Percentiles rank a stretch among this genome's conserved stretches.
Conservation (phyloP, 2,329 filamentous ascomycete genomes). For the Fusarium sp. region DNA sequence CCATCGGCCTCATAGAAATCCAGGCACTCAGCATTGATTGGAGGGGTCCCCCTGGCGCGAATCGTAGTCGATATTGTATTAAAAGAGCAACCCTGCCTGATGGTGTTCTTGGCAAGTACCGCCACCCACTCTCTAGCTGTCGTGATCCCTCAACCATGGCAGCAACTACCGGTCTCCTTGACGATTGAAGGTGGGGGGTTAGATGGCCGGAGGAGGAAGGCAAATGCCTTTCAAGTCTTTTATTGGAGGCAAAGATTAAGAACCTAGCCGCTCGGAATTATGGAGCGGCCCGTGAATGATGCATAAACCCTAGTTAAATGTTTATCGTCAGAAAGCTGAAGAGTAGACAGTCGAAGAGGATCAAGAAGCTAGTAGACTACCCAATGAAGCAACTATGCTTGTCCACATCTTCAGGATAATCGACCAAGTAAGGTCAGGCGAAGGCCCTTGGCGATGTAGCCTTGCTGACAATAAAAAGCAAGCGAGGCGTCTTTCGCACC, state of each 20-base stretch:
- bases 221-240: constrained; percentile 2
- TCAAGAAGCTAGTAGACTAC: constrained; percentile 7
- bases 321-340: constrained; percentile 4
- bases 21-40: not conserved
- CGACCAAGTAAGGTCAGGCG: constrained; percentile 7
- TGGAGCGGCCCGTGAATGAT: constrained; percentile 31
- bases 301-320: constrained; percentile 28
- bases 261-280: constrained; percentile 26
- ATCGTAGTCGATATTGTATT: constrained; percentile 33
- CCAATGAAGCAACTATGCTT: constrained; percentile 19
- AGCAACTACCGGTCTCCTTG: constrained; percentile 1
- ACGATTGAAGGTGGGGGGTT: not conserved
- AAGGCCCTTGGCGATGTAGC: constrained; percentile 23
- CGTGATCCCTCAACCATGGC: not conserved
- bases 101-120: not conserved
- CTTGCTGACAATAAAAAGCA: constrained; percentile 23
- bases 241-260: constrained; percentile 24
- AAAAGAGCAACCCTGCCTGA: not conserved
- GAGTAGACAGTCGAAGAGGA: not conserved
- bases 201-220: constrained; percentile 11
- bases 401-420: constrained; percentile 16
- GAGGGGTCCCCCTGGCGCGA: constrained; percentile 6
- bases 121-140: not conserved
- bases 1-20: not conserved
- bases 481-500: constrained; percentile 14